Base-by-base conservation (phyloP, 2,329 filamentous ascomycete genomes). In the Chaetomium sp. region DNA sequence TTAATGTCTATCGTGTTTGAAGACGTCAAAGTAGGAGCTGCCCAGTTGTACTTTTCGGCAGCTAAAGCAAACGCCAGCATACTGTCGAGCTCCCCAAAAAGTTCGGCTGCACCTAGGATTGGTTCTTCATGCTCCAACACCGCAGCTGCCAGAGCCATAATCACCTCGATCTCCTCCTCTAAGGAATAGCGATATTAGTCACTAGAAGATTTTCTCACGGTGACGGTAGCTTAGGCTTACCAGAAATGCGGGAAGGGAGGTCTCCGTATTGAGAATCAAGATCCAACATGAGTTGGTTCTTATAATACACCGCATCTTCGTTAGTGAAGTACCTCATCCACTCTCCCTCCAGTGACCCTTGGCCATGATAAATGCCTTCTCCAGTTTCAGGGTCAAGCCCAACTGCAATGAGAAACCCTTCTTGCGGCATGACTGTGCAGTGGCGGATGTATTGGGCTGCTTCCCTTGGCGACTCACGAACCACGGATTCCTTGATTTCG, bases 81-180 rank as follows among this genome's bases (percentile, higher is more conserved):
- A 62, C 88, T 88, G 65, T 99, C 92, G 47, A 99, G 80, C 62
- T 96, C 89, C 10, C 91, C 92, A 66, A 89, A 89, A 1, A 89
- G 72, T 62, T 92, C 85, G 0, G 91, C 95, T n/a, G 86, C 84
- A 1, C 74, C 69, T 4, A 82, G 72, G 8, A 99, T 77, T 5
- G 82, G 68, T 1, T 79, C 74, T 66, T 92, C 85, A 60, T 88
- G 81, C 59, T 83, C 74, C 0, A 96, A 74, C 12, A 96, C 76
- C 40, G 76, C 78, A 47, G 87, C 81, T 1, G 88, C 84, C 35
- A 99, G 80, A 3, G 80, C 75, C 64, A 96, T 87, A 0, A 94
- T 79, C 44, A 97, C 88, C 62, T 96, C 89, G 45, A 96, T 91
- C 68, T 99, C 92, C 54, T 83, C 84, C 65, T 96, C 91, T 87